Conservation (phyloP, 306 rosid species). For the Pyrus pyrifolia region DNA sequence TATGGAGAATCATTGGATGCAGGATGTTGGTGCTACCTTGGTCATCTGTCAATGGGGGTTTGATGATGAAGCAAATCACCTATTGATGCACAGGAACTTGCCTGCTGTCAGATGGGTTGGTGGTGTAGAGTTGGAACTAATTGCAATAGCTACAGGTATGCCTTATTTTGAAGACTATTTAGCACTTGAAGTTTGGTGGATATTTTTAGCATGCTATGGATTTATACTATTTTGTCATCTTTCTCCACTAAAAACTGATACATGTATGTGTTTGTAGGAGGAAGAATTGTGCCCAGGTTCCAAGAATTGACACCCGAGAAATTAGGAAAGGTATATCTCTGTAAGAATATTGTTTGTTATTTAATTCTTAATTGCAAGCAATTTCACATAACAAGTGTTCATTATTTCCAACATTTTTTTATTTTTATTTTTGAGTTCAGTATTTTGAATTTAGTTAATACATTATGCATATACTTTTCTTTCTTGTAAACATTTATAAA, state of each 20-base stretch:
- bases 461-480: background rate
- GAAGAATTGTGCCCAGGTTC: slow-evolving; percentile 97
- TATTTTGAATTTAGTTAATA: background rate
- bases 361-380: background rate
- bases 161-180: slow-evolving; percentile 10
- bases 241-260: background rate
- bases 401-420: background rate
- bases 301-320: slow-evolving; percentile 90
- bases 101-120: slow-evolving; percentile 99
- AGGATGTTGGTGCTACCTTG: slow-evolving; percentile 94
- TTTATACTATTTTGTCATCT: background rate
- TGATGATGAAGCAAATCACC: slow-evolving; percentile 99
- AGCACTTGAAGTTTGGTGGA: background rate
- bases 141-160: slow-evolving; percentile 94
- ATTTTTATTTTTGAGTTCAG: background rate
- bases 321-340: slow-evolving; percentile 67
- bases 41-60: slow-evolving; percentile 99
- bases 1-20: slow-evolving; percentile 16
- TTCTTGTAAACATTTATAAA: background rate
- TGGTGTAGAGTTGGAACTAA: slow-evolving; percentile 97
- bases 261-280: slow-evolving; percentile 51
- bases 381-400: background rate
- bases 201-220: background rate
- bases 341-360: background rate
- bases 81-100: slow-evolving; percentile 88